phyloP scores from a whole-genome alignment of 1,284 basidiomycete genomes.

The Ceratobasidium sp. region DNA sequence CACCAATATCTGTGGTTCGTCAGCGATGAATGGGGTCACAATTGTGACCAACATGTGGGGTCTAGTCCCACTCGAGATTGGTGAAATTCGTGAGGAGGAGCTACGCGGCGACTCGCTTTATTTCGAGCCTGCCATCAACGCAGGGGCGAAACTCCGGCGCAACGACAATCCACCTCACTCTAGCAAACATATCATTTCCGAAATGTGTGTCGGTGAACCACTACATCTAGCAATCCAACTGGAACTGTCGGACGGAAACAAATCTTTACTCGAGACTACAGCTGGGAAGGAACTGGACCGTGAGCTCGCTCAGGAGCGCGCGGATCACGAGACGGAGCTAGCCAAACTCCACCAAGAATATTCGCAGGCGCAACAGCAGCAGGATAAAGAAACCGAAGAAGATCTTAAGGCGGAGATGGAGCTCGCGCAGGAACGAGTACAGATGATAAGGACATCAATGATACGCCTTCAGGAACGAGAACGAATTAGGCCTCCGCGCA shows the following conservation, averaged over 20 bases:
- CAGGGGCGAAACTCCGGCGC: background rate
- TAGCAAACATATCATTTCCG: background rate
- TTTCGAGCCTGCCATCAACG: background rate
- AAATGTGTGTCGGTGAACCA: background rate
- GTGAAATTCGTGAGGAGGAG: slow-evolving; percentile 18
- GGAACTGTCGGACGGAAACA: slow-evolving; percentile 3
- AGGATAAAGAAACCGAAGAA: background rate
- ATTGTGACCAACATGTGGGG: slow-evolving; percentile 37
- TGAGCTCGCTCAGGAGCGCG: slow-evolving; percentile 3
- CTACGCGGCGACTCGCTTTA: background rate
- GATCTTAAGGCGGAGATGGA: slow-evolving; percentile 15
- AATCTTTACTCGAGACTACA: slow-evolving; percentile 6
- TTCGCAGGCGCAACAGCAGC: background rate
- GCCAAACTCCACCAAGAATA: background rate
- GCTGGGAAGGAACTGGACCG: slow-evolving; percentile 10
- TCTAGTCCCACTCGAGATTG: background rate
- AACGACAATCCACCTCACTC: slow-evolving; percentile 4
- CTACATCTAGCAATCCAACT: slow-evolving; percentile 13
- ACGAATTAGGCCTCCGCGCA: background rate
- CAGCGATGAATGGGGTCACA: slow-evolving; percentile 10
- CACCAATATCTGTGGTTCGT: slow-evolving; percentile 6
- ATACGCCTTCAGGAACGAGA: background rate
- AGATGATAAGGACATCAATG: background rate
- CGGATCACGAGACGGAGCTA: slow-evolving; percentile 4
- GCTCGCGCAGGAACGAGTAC: background rate